Base-by-base conservation (phyloP, 1,284 basidiomycete genomes). In the Fomitopsis schrenkii region DNA sequence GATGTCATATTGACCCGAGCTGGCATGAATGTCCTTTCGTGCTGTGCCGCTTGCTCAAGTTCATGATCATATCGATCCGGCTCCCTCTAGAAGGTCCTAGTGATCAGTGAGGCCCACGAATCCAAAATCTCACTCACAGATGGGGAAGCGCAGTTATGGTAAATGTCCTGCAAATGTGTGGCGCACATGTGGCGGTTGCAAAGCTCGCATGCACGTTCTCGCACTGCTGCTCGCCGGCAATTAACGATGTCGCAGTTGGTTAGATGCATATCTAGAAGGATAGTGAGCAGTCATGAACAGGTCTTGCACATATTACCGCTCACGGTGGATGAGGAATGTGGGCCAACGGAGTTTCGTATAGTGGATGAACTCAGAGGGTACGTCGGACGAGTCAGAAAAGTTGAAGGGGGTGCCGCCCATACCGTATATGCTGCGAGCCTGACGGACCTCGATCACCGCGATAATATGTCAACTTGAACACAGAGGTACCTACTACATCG, bases 151-250 rank as follows among this genome's bases (percentile, higher is more conserved):
- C 59, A 61, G 4, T 17, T 2, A 46, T 63, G 62, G n/a, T 28
- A 15, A 0, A 28, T 17, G 9, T 48, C 9, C 14, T 45, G 36
- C 15, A 48, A 19, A 30, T 63, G 59, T 36, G 42, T 55, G 57
- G 57, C 52, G 62, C 62, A 63, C 5, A 63, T 57, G 44, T 52
- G 59, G 19, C 57, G 56, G 8, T 50, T 42, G 40, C 62, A 63
- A n/a, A 63, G 44, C 6, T 46, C 22, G 33, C 59, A 63, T 17
- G 36, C n/a, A 12, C 55, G 46, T 45, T 22, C 30, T n/a, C 62
- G 59, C 5, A 60, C 59, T n/a, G 45, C 52, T 15, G 46, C 44
- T 19, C 30, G 19, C 14, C 2, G 22, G 42, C 62, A 60, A 22
- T 42, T 8, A 5, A 33, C 30, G 4, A 33, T 33, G 30, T 33